Evolutionary conservation across 2,329 filamentous ascomycete species (phyloP), one percentile per base, ranked within the genome.

Genomic region (Exophiala mesophila): DNA sequence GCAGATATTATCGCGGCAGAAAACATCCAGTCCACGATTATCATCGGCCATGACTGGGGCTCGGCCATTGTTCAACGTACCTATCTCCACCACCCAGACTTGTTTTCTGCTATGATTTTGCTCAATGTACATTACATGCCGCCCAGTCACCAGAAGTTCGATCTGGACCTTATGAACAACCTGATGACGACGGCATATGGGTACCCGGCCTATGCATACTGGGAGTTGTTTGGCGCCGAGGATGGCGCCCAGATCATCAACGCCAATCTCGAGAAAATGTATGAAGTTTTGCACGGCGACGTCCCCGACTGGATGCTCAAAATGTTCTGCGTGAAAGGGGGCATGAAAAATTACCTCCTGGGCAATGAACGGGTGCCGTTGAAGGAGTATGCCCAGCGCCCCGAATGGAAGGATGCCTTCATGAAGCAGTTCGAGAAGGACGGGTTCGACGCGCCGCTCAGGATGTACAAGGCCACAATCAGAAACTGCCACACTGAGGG

Each of bases 1-100:
- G 39, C 56, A 3, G 64, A 70, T 15, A 67, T 73, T 4, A 55
- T 73, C 8, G 56, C 67, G 43, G 48, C 55, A 4, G 67, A 71
- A 50, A 43, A 56, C 2, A 46, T 67, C 15, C 30, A 53, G 33
- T 56, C 57, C 24, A 59, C 63, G 20, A 60, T 74, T 40, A 61
- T 67, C 3, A 58, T 73, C 21, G 72, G 71, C 31, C 72, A 74
- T 47, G 72, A 76, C 53, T 75, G 70, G 71, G 72, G 72, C 28
- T 63, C 64, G 12, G 46, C 41, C 5, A 46, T 67, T 8, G 63
- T 65, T 1, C 61, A 66, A 39, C 62, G 69, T 10, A 45, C 72
- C 10, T 71, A 66, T 50, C 61, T 68, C 35, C 66, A 64, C 47
- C 54, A 67, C 39, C 66, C 63, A 0, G 55, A 64, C 2, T 62